Evolutionary conservation across 352 stramenopile genomes (phyloP), one percentile per base, ranked within the genome.

Genomic region (Phytophthora rubi): DNA sequence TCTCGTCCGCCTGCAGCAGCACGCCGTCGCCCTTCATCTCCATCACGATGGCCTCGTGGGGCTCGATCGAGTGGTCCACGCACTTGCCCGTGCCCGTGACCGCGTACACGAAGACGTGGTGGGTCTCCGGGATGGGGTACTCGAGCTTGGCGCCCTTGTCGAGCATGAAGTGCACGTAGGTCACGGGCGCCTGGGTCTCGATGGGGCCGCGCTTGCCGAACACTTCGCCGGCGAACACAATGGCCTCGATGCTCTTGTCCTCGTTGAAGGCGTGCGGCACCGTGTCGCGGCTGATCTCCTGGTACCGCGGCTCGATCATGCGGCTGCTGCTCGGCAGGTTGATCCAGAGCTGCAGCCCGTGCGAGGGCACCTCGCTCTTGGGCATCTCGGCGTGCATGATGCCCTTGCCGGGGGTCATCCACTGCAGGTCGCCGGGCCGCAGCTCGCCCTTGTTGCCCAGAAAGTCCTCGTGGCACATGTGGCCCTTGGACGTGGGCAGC

Each of bases 381-480:
- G 77, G 80, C 73, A 90, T 88, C 54, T 88, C 80, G 4, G 81
- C 73, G 64, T 89, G 81, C 42, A 88, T 66, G 51, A 89, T 89
- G 8, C 77, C 81, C 39, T 59, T 47, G 15, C 77, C 80, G 9
- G 77, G 70, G 3, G 74, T 85, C 80, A 88, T 88, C 80, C 80
- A 88, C 68, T 88, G 80, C 33, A 88, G 62, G 49, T 86, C 80
- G 16, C 80, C 80, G 18, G 80, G 68, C 2, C 68, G 71, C 0
- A 88, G 53, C 54, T 76, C 60, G 35, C 77, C 77, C 44, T 83
- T 79, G 67, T 88, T 78, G 49, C 80, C 76, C 2, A 80, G 59
- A 54, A 88, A 95, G 80, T 98, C 92, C 45, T 93, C 76, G 76
- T 98, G 92, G 6, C 73, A 63, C 71, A 97, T 91, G 30, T 89